These are phyloP conservation scores for Linum lewisii DNA, from an alignment of 345 rosid genomes.

Conservation along the genomic window DNA sequence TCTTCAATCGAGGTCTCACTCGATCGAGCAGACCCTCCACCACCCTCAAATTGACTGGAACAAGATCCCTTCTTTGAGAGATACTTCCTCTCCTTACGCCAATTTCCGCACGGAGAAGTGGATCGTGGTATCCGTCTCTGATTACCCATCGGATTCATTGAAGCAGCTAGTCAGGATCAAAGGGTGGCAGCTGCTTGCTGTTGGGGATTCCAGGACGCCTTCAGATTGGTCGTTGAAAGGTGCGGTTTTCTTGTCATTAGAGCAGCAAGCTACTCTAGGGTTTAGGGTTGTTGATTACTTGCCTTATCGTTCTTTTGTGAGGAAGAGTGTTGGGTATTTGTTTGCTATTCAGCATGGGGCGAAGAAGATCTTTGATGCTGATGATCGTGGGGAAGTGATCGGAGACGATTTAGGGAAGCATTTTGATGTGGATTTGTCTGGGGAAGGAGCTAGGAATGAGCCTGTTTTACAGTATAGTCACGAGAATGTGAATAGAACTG, in stretches of 20 bases:
- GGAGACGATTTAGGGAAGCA: constrained; percentile 73
- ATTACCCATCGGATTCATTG: constrained; percentile 62
- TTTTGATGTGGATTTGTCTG: constrained; percentile 84
- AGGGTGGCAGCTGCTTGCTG: constrained; percentile 91
- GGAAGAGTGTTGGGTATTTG: constrained; percentile 85
- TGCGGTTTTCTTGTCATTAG: constrained; percentile 69
- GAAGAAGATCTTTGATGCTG: constrained; percentile 83
- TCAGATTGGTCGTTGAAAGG: constrained; percentile 87
- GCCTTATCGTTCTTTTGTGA: constrained; percentile 83
- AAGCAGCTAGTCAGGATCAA: constrained; percentile 51
- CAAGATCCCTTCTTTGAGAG: constrained; percentile 38
- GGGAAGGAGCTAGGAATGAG: constrained; percentile 81
- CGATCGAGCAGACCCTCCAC: constrained; percentile 37
- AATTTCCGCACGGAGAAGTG: constrained; percentile 75
- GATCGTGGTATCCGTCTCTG: constrained; percentile 76
- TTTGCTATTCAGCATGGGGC: constrained; percentile 97
- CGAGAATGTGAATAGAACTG: constrained; percentile 61
- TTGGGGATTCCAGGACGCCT: constrained; percentile 82
- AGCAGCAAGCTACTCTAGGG: constrained; percentile 73
- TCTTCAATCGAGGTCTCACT: constrained; percentile 50
- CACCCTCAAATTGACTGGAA: constrained; percentile 77
- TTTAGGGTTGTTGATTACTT: constrained; percentile 61
- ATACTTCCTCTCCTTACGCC: constrained; percentile 52
- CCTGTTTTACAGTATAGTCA: constrained; percentile 80
- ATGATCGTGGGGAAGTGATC: constrained; percentile 87